phyloP scores from a whole-genome alignment of 139 green algal species.

The Tetratostichococcus sp. region DNA sequence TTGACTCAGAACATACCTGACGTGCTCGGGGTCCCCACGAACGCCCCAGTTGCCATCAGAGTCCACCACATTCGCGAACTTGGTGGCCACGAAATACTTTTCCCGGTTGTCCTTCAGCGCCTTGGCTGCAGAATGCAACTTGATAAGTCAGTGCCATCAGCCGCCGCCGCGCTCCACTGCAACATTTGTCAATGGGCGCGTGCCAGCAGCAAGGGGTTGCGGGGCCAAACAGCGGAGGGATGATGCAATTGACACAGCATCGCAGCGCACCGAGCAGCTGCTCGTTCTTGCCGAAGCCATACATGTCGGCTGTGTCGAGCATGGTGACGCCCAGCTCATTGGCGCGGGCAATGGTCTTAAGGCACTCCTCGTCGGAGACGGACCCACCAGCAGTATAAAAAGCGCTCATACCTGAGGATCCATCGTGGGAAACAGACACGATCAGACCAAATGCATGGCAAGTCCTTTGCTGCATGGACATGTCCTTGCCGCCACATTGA shows the following conservation, averaged over 20 bases:
- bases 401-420: background rate
- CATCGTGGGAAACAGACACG: too few species aligned
- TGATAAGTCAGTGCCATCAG: too few species aligned
- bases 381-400: background rate
- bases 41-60: background rate
- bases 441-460: too few species aligned
- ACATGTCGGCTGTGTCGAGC: background rate
- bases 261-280: background rate
- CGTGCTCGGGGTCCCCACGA: background rate
- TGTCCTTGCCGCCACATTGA: too few species aligned
- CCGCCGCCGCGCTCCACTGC: too few species aligned
- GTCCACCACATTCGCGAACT: background rate
- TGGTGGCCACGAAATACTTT: background rate
- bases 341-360: background rate
- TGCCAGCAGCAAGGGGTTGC: too few species aligned
- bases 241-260: too few species aligned
- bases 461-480: too few species aligned
- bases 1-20: background rate
- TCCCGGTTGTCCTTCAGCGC: background rate
- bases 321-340: background rate
- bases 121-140: background rate
- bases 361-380: background rate
- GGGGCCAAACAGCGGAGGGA: too few species aligned
- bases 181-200: too few species aligned
- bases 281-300: background rate